These are phyloP conservation scores for Hyaloscypha hepaticicola DNA, from an alignment of 495 filamentous ascomycete genomes.

Conservation along the genomic window DNA sequence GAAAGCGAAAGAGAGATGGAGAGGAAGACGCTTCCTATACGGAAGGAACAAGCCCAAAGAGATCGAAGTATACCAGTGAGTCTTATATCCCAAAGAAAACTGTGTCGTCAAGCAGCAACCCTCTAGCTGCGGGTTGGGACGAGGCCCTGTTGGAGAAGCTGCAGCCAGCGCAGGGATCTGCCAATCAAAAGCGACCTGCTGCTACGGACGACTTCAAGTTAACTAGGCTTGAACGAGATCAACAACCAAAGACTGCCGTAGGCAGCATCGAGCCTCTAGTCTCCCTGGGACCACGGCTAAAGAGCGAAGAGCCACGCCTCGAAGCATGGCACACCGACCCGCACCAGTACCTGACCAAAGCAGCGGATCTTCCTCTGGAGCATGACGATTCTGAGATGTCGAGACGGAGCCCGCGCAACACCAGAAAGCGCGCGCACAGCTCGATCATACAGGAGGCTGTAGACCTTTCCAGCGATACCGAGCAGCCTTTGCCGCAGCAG, in stretches of 20 bases:
- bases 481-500: not conserved
- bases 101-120: no score
- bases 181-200: slow-evolving; percentile 9
- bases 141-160: not conserved
- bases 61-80: not conserved
- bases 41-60: not conserved
- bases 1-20: not conserved
- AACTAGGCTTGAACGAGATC: not conserved
- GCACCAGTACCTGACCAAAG: not conserved
- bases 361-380: not conserved
- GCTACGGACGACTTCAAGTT: not conserved
- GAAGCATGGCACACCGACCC: not conserved
- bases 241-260: not conserved
- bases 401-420: not conserved
- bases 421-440: not conserved
- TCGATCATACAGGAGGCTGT: not conserved
- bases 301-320: not conserved
- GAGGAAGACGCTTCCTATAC: not conserved
- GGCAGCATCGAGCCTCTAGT: not conserved
- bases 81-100: not conserved
- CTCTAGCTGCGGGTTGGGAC: not conserved
- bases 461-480: slow-evolving; percentile 1
- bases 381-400: slow-evolving; percentile 3
- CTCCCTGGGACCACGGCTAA: not conserved
- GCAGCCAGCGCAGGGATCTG: not conserved